A percentile compares a stretch with the other conserved stretches of the same genome.
Conservation (phyloP, 345 rosid genomes). For the Bruguiera parviflora region DNA sequence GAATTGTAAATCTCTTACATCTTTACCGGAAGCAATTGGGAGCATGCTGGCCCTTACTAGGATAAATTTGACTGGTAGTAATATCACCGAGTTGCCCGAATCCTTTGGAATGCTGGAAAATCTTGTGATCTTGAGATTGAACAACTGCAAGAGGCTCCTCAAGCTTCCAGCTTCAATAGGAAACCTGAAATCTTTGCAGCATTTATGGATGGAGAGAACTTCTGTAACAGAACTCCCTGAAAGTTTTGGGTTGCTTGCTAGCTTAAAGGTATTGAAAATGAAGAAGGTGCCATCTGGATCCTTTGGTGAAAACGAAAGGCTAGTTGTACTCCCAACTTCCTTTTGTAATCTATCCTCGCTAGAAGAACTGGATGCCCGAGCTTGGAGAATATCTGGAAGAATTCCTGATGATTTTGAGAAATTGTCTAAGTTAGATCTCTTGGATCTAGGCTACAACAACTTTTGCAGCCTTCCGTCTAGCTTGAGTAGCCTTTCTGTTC, state of each 20-base stretch:
- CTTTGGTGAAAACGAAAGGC: neutral
- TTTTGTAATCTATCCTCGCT: constrained; percentile 36
- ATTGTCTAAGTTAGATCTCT: constrained; percentile 29
- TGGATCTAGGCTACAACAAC: constrained; percentile 37
- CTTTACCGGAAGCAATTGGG: constrained; percentile 43
- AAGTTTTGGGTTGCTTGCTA: constrained; percentile 43
- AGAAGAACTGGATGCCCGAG: constrained; percentile 40
- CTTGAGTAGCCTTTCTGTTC: constrained; percentile 37
- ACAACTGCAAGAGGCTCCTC: constrained; percentile 28
- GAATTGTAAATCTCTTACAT: constrained; percentile 8
- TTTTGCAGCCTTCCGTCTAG: constrained; percentile 49
- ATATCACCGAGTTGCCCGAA: constrained; percentile 43
- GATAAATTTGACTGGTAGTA: constrained; percentile 20
- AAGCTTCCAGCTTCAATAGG: constrained; percentile 46
- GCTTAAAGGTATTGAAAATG: constrained; percentile 38
- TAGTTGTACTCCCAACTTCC: constrained; percentile 28
- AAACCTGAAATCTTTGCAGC: constrained; percentile 35
- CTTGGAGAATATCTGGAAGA: constrained; percentile 39
- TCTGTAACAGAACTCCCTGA: constrained; percentile 40
- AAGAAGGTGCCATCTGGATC: constrained; percentile 23
- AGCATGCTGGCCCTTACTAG: constrained; percentile 32
- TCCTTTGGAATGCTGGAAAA: constrained; percentile 48
- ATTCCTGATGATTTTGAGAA: constrained; percentile 52
- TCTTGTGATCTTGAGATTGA: constrained; percentile 31
- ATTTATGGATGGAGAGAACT: constrained; percentile 39